phyloP scores from a whole-genome alignment of 2,329 filamentous ascomycete species.

The Didymella pinodella region DNA sequence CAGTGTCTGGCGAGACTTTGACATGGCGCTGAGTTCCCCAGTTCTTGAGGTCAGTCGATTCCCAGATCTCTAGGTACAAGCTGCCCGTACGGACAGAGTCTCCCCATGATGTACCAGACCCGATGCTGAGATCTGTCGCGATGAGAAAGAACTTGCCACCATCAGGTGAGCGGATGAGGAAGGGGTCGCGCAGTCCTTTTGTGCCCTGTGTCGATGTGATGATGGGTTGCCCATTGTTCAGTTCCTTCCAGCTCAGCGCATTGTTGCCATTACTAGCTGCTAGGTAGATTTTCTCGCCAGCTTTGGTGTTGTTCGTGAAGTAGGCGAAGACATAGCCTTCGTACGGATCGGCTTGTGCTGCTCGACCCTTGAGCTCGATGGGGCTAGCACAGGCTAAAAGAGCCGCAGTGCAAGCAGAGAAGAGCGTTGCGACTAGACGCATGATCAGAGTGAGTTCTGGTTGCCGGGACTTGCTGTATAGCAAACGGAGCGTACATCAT shows the following conservation, averaged over 20 bases:
- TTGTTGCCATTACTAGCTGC: constrained; percentile 63
- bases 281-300: constrained; percentile 63
- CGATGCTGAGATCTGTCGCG: constrained; percentile 63
- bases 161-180: constrained; percentile 61
- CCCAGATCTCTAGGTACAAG: constrained; percentile 63
- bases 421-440: constrained; percentile 10
- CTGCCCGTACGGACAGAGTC: constrained; percentile 59
- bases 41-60: constrained; percentile 59
- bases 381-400: constrained; percentile 7
- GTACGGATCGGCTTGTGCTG: constrained; percentile 43
- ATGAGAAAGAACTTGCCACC: constrained; percentile 62
- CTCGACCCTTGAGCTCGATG: constrained; percentile 39
- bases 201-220: constrained; percentile 59
- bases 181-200: constrained; percentile 61
- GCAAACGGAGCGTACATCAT: neutral
- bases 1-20: constrained; percentile 58
- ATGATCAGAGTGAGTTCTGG: neutral
- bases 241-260: constrained; percentile 60
- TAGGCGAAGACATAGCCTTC: constrained; percentile 63
- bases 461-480: neutral
- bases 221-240: constrained; percentile 59
- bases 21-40: constrained; percentile 62
- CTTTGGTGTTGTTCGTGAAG: constrained; percentile 56
- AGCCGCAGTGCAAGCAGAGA: constrained; percentile 12
- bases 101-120: constrained; percentile 62